Base-by-base conservation (phyloP, 1,139 yeast species). In the Debaryomyces sp. region DNA sequence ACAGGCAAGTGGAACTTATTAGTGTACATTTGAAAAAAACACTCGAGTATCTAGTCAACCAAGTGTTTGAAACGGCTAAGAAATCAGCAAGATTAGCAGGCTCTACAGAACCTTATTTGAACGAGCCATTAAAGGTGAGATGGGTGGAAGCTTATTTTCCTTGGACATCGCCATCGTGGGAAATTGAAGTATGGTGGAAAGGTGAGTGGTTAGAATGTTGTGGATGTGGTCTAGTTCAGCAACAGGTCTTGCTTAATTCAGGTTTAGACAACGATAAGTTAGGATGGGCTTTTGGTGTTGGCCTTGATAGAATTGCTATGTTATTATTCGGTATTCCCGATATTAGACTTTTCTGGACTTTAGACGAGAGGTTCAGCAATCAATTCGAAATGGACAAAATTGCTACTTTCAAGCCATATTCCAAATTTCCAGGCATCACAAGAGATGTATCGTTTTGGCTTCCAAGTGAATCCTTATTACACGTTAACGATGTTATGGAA, bases 131-230 rank as follows among this genome's bases (percentile, higher is more conserved):
- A 55, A 85, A 82, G 62, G 89, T 92, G 13, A 80, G 98, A 55
- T 94, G 99, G 99, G 89, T 91, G 29, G 96, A 89, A 63, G 96
- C 96, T 0, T 90, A 86, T 61, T 94, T 94, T 73, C 99, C 99
- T 4, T 94, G 98, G 97, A 94, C 99, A 2, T 84, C 96, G 1
- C 99, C 99, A 6, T 89, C 97, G 30, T 94, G 96, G 94, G 98
- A 94, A 62, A 90, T 95, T 57, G 99, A 94, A 68, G 96, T 94
- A 5, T 92, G 96, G 95, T 95, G 98, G 98, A 89, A 92, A 64
- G 96, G 96, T 38, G 96, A 92, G 58, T 95, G 99, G 99, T 76
- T 94, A 38, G 99, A 94, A 70, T 85, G 96, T 66, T 90, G 97
- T 63, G 99, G 99, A 1, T 89, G 96, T 67, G 99, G 99, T 23